A percentile compares a stretch with the other conserved stretches of the same genome.
phyloP scores from a whole-genome alignment of 768 basidiomycete species.

The Leucogyrophana mollusca region DNA sequence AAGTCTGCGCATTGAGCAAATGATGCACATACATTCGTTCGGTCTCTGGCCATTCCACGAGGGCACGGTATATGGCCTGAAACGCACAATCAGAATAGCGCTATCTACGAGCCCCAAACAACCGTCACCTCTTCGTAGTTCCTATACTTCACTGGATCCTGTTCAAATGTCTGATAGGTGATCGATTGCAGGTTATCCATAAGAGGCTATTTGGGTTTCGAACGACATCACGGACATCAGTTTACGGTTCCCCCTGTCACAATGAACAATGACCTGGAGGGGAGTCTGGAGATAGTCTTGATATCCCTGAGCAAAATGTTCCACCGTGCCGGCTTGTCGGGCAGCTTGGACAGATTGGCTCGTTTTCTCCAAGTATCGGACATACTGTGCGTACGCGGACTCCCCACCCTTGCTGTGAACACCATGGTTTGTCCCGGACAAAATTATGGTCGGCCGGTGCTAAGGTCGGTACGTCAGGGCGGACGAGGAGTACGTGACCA shows the following conservation, averaged over 20 bases:
- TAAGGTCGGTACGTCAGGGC: constrained; percentile 36
- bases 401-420: constrained; percentile 83
- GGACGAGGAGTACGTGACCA: constrained; percentile 13
- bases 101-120: constrained; percentile 8
- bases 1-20: constrained; percentile 6
- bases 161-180: constrained; percentile 97
- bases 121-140: constrained; percentile 85
- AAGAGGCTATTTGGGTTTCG: constrained; percentile 58
- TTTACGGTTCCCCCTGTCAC: constrained; percentile 1
- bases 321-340: constrained; percentile 70
- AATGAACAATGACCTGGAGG: constrained; percentile 59
- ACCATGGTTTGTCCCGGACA: constrained; percentile 63
- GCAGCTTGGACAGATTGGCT: constrained; percentile 66
- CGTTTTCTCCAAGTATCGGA: constrained; percentile 79
- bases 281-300: constrained; percentile 96
- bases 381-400: constrained; percentile 86
- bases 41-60: constrained; percentile 65
- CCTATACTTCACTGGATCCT: constrained; percentile 94
- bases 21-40: constrained; percentile 65
- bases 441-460: constrained; percentile 84
- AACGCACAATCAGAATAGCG: not conserved
- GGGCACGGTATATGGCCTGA: constrained; percentile 78
- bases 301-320: constrained; percentile 89
- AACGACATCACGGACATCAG: constrained; percentile 8
- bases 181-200: constrained; percentile 97